These are phyloP conservation scores for Tylopilus balloui DNA, from an alignment of 768 basidiomycete genomes.

Conservation along the genomic window DNA sequence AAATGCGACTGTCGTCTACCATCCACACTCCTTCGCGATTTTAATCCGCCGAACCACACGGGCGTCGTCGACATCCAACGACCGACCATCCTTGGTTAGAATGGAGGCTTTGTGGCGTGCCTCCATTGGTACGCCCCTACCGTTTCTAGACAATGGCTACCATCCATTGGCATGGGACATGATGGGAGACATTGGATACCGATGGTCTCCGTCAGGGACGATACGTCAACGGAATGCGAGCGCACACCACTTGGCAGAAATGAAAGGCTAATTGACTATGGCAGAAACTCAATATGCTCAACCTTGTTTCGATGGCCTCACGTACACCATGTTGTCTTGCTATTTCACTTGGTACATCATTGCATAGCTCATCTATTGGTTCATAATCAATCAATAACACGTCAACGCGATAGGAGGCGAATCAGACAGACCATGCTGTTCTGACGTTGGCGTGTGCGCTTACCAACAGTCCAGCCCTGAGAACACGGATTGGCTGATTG, in stretches of 20 bases:
- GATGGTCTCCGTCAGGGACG: not conserved
- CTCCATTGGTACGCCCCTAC: not conserved
- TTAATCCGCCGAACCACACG: not conserved
- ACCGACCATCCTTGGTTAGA: not conserved
- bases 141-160: not conserved
- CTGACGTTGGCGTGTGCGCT: conserved; percentile 11
- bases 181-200: not conserved
- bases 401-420: not conserved
- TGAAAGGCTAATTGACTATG: not conserved
- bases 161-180: not conserved
- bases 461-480: conserved; percentile 3
- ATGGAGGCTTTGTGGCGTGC: not conserved
- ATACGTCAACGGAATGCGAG: not conserved
- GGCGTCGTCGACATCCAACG: not conserved
- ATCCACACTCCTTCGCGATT: not conserved
- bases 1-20: not conserved
- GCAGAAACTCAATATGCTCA: not conserved
- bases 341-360: no score
- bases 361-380: not conserved
- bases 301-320: not conserved
- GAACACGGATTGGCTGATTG: not conserved
- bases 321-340: not conserved
- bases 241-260: not conserved
- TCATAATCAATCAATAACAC: not conserved
- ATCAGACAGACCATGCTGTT: conserved; percentile 2